Conservation (phyloP, 345 rosid species). For the Salix dunnii region DNA sequence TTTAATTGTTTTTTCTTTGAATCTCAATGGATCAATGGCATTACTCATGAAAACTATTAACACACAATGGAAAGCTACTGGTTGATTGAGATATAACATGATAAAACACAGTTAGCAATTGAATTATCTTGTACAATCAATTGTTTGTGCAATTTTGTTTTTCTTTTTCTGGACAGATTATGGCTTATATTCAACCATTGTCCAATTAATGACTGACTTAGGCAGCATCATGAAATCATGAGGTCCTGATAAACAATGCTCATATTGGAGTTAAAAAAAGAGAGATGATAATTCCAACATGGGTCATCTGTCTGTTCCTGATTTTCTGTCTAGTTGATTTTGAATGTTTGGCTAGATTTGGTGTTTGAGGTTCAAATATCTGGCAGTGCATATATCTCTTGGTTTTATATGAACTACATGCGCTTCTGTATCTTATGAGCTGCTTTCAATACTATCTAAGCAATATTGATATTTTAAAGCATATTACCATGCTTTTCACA, state of each 20-base stretch:
- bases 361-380: not conserved
- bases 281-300: not conserved
- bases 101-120: not conserved
- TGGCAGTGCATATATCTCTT: not conserved
- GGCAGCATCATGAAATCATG: not conserved
- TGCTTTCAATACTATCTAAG: not conserved
- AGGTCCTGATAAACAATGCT: not conserved
- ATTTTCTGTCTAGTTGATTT: not conserved
- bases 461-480: not conserved
- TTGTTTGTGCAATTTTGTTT: no score
- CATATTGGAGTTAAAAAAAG: not conserved
- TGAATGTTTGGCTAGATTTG: not conserved
- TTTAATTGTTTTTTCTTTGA: not conserved
- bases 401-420: not conserved
- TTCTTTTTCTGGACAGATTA: not conserved
- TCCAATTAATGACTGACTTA: not conserved
- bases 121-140: not conserved
- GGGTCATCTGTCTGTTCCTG: not conserved
- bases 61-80: not conserved
- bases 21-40: not conserved
- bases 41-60: not conserved
- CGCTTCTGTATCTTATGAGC: not conserved
- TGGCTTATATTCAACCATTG: not conserved
- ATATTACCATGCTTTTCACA: not conserved
- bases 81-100: not conserved